Evolutionary conservation across 805 yeast genomes (phyloP).

Genomic region (Hanseniaspora thailandica): DNA sequence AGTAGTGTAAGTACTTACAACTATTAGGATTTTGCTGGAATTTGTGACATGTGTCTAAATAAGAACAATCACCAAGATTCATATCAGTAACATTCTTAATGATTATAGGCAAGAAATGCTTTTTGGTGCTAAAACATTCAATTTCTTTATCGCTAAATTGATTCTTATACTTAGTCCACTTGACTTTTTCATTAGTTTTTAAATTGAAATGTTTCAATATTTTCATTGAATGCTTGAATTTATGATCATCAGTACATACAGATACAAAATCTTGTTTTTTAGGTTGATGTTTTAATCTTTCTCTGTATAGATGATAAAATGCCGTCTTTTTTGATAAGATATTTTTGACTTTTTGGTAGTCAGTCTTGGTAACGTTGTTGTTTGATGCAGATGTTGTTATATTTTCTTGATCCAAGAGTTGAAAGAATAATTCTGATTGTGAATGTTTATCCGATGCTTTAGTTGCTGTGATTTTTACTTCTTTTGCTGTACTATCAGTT

Average conservation of each 20-base stretch:
- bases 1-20: constrained; percentile 75
- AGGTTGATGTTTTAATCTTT: constrained; percentile 19
- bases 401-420: background rate
- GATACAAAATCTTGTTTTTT: constrained; percentile 15
- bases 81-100: constrained; percentile 54
- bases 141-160: constrained; percentile 24
- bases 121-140: constrained; percentile 29
- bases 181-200: constrained; percentile 14
- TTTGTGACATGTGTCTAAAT: constrained; percentile 87
- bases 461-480: background rate
- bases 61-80: constrained; percentile 79
- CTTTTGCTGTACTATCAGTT: constrained; percentile 17
- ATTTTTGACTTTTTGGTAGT: constrained; percentile 16
- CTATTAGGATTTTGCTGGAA: constrained; percentile 35
- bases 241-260: constrained; percentile 23
- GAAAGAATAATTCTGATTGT: background rate
- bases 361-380: background rate
- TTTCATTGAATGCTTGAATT: constrained; percentile 23
- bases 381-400: background rate
- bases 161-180: constrained; percentile 3
- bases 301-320: constrained; percentile 22
- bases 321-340: constrained; percentile 20
- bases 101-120: constrained; percentile 43
- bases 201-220: constrained; percentile 21
- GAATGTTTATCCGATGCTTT: background rate